Evolutionary conservation across 768 basidiomycete species (phyloP), one percentile per base, ranked within the genome.

Genomic region (Kwoniella shandongensis): DNA sequence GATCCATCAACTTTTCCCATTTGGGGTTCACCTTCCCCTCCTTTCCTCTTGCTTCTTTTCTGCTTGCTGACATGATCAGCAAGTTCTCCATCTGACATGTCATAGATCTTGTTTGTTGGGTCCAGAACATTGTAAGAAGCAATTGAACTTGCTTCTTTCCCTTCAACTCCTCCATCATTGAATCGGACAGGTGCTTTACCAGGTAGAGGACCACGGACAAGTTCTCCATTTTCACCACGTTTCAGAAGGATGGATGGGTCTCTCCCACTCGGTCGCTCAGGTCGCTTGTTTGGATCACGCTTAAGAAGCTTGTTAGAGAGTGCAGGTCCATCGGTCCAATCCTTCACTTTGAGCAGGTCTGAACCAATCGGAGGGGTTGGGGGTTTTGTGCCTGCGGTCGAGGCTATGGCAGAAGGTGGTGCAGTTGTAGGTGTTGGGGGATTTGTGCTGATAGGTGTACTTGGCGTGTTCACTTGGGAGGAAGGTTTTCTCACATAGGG

Each of bases 251-350:
- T 32, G 4, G 54, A 46, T 12, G 54, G 46, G 3, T 32, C 38
- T 20, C 54, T 17, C 29, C 54, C 54, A 41, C 45, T 47, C 10
- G 54, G 54, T 30, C 54, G 5, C 29, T 55, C 54, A 20, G 54
- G 54, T 30, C 54, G 13, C 40, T 48, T 38, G 1, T 22, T 45
- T 3, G 54, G 36, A 55, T 55, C 54, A 8, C 54, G 32, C 26
- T 55, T 26, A 35, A 36, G 48, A 4, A 27, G 10, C 27, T 29
- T 38, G 42, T 41, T 39, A 22, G 54, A 47, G n/a, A n/a, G n/a
- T n/a, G n/a, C n/a, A n/a, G n/a, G n/a, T n/a, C n/a, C n/a, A n/a
- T n/a, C n/a, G n/a, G n/a, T n/a, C n/a, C n/a, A n/a, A n/a, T n/a
- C n/a, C n/a, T n/a, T n/a, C n/a, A n/a, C n/a, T n/a, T n/a, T n/a